Base-by-base conservation (phyloP, 768 basidiomycete species). In the Lentinula boryana region DNA sequence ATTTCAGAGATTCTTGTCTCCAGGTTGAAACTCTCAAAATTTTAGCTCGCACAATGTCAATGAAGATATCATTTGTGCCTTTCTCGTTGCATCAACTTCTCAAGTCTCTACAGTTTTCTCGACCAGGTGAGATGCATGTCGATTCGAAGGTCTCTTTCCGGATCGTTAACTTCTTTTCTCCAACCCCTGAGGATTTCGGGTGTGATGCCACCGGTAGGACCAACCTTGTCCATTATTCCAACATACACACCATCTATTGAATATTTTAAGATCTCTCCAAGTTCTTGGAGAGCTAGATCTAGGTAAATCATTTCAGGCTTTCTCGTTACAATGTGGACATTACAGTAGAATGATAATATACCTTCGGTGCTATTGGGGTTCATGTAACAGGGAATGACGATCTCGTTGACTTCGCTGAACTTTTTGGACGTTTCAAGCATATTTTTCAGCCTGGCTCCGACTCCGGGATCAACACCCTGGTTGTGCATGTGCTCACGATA, bases 281-380 rank as follows among this genome's bases (percentile, higher is more conserved):
- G 55, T 12, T 56, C 55, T 41, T 56, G 55, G 8, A 56, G 55
- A 27, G 36, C 55, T 43, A 40, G 55, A 56, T 56, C 55, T 56
- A 13, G 43, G 12, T 16, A n/a, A 32, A 43, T 27, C 8, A 12
- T 16, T 13, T 40, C 6, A 5, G 31, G 21, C 13, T 13, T 13
- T 31, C 2, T 40, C 31, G 2, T 27, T 31, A 13, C 7, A 38
- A 23, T 4, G 13, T 44, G 40, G 38, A 7, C 8, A 7, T 4
- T 2, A 21, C 1, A 43, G 31, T 23, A 15, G 2, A 35, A 23
- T 40, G 5, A n/a, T 4, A 5, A 32, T 23, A 13, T 13, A 38
- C 23, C 55, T 51, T 51, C 9, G 13, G 55, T 56, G 40, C 55
- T 56, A 5, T 43, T 56, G 2, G 55, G 55, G 40, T 56, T 56